Evolutionary conservation across 495 filamentous ascomycete genomes (phyloP), one percentile per base, ranked within the genome.

Genomic region (Aspergillus sparsus): DNA sequence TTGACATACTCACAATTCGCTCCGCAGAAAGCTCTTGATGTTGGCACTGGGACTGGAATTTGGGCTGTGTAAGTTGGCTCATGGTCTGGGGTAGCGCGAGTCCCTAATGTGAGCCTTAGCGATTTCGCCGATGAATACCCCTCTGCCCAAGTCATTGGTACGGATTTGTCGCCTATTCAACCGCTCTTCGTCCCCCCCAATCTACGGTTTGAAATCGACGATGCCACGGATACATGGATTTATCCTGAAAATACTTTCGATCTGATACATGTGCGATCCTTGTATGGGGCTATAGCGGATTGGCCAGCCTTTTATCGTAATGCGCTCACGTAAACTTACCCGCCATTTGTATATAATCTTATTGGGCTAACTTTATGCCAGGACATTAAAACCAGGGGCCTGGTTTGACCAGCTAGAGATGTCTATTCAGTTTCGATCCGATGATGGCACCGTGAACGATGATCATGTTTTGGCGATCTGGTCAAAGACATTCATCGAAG

Each of bases 381-480:
- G 76, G 27, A 70, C 72, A 63, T 68, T 85, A 10, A 81, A 81
- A 53, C 88, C 87, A 3, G 88, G 88, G 33, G 88, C 82, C 60
- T 89, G 83, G 77, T 71, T 87, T 50, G 86, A 89, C 60, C 75
- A 87, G 46, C 77, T 82, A 53, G 83, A 86, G 58, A 77, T 83
- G 39, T 66, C 73, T 32, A 79, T 83, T 61, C 70, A 67, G 35
- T 78, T 80, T 6, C 70, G 68, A 52, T 82, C 81, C n/a, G 74
- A 79, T 53, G 80, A 83, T 62, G 74, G 70, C 35, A 79, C 73
- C 35, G 77, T 87, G 21, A 66, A 62, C 75, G 54, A 71, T 5
- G 76, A 81, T 44, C 80, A 85, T 60, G 76, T 81, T 3, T 68
- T 86, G 8, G 69, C 77, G 0, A 66, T 77, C 55, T 84, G 80